phyloP scores from a whole-genome alignment of 129 eudicot species.

The Erigeron canadensis region DNA sequence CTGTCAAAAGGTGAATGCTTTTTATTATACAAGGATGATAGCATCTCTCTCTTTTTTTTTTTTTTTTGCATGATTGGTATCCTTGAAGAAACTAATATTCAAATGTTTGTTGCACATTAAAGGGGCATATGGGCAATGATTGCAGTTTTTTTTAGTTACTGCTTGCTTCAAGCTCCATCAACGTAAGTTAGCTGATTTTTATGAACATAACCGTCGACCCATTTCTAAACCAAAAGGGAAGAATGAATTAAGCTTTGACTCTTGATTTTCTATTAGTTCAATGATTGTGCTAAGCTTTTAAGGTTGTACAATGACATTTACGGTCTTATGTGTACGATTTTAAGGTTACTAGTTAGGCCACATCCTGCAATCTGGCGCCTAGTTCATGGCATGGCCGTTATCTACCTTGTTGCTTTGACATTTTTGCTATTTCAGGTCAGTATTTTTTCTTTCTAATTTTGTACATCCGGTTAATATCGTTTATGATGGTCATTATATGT shows the following conservation, averaged over 20 bases:
- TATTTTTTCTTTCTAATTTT: constrained; percentile 11
- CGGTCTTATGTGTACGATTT: constrained; percentile 20
- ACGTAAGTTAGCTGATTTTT: constrained; percentile 59
- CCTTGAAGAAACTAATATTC: constrained; percentile 10
- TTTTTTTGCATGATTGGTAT: constrained; percentile 12
- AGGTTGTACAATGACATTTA: background rate
- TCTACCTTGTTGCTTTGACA: constrained; percentile 84
- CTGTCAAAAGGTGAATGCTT: constrained; percentile 70
- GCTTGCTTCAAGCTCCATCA: constrained; percentile 97
- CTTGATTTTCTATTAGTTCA: background rate
- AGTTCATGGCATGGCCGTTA: constrained; percentile 94
- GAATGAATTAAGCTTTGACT: background rate
- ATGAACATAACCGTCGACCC: background rate
- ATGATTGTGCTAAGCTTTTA: background rate
- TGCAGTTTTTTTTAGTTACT: constrained; percentile 83
- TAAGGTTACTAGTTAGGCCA: constrained; percentile 86
- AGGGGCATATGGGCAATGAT: constrained; percentile 99
- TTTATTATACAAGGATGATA: background rate
- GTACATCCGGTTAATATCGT: constrained; percentile 8
- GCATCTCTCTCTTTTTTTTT: no score
- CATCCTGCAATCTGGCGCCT: constrained; percentile 99
- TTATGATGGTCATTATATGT: constrained; percentile 1
- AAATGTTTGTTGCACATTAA: constrained; percentile 24
- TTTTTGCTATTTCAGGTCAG: constrained; percentile 96
- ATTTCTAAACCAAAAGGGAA: background rate